Base-by-base conservation (phyloP, 1,284 basidiomycete genomes). In the Trametes hirsuta region DNA sequence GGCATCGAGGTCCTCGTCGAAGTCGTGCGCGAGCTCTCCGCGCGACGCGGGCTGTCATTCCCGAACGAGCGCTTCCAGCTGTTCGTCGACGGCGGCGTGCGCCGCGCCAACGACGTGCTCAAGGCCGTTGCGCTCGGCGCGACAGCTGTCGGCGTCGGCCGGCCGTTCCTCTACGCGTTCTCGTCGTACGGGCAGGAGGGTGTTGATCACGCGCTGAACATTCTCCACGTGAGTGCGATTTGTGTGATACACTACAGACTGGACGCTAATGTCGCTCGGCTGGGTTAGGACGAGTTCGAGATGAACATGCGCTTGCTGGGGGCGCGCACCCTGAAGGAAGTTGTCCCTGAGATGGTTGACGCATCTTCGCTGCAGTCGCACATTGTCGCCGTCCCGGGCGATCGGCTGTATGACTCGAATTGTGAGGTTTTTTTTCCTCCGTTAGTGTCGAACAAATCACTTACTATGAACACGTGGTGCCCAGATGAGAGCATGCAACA, bases 61-160 rank as follows among this genome's bases (percentile, higher is more conserved):
- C 88, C 89, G 22, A 84, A 84, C 64, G 80, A 82, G 47, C 88
- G 86, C 58, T 97, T 97, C 76, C 87, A 94, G 71, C 77, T 97
- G 47, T 94, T 94, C 70, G 85, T 97, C 4, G 95, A 97, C 70
- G 95, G 95, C n/a, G 95, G 95, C 56, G 91, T 97, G 3, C 82
- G 95, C 52, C 81, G 95, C 47, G 93, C 93, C 0, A 94, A 91
- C 9, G 95, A 98, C 73, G 91, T 97, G 0, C 76, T 97, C 64
- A 98, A 97, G 74, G 95, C 94, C 6, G 74, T 98, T 50, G 94
- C 95, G 1, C 79, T 98, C 22, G 96, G 96, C 11, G 96, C 95
- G 8, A 95, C 88, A 36, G 95, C 94, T 21, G 89, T 93, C 37
- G 90, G 91, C 21, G 78, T 93, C 25, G 93, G 91, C 10, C 82